Evolutionary conservation across 257 asterid species (phyloP).

Genomic region (Coffea canephora): DNA sequence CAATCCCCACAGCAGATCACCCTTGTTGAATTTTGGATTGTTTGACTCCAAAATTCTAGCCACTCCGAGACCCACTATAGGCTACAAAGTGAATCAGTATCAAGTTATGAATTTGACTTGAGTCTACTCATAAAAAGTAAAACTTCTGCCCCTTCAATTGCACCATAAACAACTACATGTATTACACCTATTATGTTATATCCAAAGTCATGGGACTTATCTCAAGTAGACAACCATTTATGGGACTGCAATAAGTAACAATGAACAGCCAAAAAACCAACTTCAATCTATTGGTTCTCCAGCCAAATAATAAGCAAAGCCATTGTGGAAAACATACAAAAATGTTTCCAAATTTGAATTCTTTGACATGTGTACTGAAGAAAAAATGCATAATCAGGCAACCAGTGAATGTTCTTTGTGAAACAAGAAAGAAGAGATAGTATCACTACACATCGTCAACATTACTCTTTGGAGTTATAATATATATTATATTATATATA

Average conservation of each 20-base stretch:
- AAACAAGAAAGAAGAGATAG: no score
- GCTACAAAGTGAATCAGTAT: slow-evolving; percentile 18
- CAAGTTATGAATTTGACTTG: background rate
- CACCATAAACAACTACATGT: background rate
- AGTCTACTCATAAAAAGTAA: background rate
- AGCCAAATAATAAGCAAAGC: background rate
- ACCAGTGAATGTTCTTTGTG: no score
- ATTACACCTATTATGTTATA: background rate
- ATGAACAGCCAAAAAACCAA: background rate
- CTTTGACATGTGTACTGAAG: background rate
- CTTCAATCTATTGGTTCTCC: background rate
- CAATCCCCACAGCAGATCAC: slow-evolving; percentile 50
- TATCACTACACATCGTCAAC: no score
- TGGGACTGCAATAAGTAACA: background rate
- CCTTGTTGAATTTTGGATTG: slow-evolving; percentile 48
- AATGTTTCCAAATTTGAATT: background rate
- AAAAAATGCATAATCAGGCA: no score
- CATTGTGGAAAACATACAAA: background rate
- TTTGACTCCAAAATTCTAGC: slow-evolving; percentile 53
- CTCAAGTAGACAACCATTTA: no score
- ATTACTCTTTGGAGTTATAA: background rate
- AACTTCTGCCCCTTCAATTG: background rate
- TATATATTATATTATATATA: no score
- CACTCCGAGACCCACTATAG: slow-evolving; percentile 51
- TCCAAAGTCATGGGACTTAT: background rate